Evolutionary conservation across 1,139 yeast genomes (phyloP).

Genomic region (Geotrichum carabidarum): DNA sequence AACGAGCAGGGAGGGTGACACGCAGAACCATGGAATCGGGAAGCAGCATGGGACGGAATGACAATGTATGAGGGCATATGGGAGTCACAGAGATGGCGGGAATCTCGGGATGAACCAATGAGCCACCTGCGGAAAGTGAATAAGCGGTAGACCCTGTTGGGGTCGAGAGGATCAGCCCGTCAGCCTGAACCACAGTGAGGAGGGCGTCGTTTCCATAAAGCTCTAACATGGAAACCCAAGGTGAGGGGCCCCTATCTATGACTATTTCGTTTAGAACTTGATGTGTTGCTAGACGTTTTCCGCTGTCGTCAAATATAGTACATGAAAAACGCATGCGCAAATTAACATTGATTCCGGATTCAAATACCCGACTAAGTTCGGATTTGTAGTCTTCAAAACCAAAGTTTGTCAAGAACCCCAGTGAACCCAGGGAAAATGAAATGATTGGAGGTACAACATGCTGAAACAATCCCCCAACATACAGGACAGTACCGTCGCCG

Average conservation of each 20-base stretch:
- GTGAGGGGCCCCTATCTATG: constrained; percentile 83
- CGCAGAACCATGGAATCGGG: constrained; percentile 81
- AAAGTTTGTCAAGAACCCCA: constrained; percentile 78
- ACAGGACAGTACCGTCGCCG: constrained; percentile 86
- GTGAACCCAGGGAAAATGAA: constrained; percentile 71
- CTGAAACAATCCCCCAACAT: constrained; percentile 74
- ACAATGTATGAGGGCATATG: constrained; percentile 84
- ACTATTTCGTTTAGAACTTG: constrained; percentile 81
- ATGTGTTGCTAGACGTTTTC: constrained; percentile 60
- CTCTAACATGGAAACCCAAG: constrained; percentile 78
- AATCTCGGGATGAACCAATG: constrained; percentile 83
- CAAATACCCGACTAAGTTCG: constrained; percentile 52
- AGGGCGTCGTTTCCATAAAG: constrained; percentile 75
- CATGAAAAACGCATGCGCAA: constrained; percentile 80
- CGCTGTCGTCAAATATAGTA: constrained; percentile 43
- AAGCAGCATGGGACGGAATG: constrained; percentile 77
- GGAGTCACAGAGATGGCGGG: constrained; percentile 88
- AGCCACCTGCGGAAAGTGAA: constrained; percentile 85
- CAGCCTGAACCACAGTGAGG: constrained; percentile 83
- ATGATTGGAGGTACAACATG: constrained; percentile 83
- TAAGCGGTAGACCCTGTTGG: constrained; percentile 94
- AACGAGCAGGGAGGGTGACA: constrained; percentile 67
- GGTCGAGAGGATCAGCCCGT: constrained; percentile 80
- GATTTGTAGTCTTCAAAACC: constrained; percentile 63
- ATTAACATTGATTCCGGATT: constrained; percentile 72